These are phyloP conservation scores for Xylaria hypoxylon DNA, from an alignment of 2,329 filamentous ascomycete species.

Conservation along the genomic window DNA sequence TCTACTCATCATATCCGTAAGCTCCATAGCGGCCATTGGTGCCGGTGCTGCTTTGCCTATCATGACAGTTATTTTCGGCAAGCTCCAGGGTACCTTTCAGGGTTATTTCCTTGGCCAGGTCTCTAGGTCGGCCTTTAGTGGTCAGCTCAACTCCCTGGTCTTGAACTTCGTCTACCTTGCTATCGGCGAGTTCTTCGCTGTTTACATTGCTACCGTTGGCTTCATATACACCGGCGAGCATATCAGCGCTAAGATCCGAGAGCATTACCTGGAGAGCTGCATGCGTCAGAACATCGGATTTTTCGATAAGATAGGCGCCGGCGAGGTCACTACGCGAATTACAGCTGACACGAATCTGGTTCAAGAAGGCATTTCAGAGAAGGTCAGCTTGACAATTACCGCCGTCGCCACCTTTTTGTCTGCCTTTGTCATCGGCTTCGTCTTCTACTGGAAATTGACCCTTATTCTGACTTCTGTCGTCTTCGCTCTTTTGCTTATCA, in stretches of 20 bases:
- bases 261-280: conserved; percentile 85
- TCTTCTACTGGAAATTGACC: conserved; percentile 93
- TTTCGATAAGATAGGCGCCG: conserved; percentile 92
- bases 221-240: conserved; percentile 91
- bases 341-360: conserved; percentile 94
- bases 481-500: conserved; percentile 79
- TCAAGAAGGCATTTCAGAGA: conserved; percentile 93
- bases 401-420: conserved; percentile 86
- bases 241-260: conserved; percentile 80
- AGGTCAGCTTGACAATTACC: conserved; percentile 81
- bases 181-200: conserved; percentile 80
- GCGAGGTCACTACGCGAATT: conserved; percentile 93
- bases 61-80: conserved; percentile 86
- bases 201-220: conserved; percentile 84
- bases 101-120: conserved; percentile 66
- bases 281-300: conserved; percentile 90
- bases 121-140: conserved; percentile 66
- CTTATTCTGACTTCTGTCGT: conserved; percentile 87
- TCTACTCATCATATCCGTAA: conserved; percentile 70
- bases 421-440: conserved; percentile 89
- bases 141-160: conserved; percentile 71
- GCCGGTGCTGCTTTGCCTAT: conserved; percentile 81
- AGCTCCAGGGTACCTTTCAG: conserved; percentile 78
- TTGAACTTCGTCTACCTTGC: conserved; percentile 89
- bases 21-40: conserved; percentile 73